These are phyloP conservation scores for Xylariaceae sp. DNA, from an alignment of 2,329 filamentous ascomycete genomes.

Conservation along the genomic window DNA sequence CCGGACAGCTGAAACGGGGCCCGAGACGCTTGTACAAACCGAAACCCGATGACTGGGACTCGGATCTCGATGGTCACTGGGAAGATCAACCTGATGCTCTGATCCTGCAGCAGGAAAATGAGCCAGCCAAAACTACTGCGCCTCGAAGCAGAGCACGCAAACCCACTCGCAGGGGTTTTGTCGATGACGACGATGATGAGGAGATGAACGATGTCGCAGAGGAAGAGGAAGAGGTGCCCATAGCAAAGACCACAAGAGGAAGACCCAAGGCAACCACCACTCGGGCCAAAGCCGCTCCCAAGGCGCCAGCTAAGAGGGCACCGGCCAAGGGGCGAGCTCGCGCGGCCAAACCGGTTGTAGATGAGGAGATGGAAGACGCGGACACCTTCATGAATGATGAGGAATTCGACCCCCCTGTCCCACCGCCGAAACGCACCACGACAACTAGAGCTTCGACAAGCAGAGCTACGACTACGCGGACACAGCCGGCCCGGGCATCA, in stretches of 20 bases:
- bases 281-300: constrained; percentile 35
- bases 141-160: constrained; percentile 33
- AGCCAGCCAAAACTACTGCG: constrained; percentile 18
- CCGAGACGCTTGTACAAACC: constrained; percentile 61
- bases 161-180: constrained; percentile 30
- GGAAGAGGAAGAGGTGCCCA: constrained; percentile 47
- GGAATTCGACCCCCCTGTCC: constrained; percentile 36
- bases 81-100: constrained; percentile 68
- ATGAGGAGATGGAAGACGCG: constrained; percentile 39
- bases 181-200: constrained; percentile 46
- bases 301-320: constrained; percentile 41
- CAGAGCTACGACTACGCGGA: constrained; percentile 30
- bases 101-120: constrained; percentile 24
- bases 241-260: constrained; percentile 23
- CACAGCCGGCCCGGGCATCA: constrained; percentile 26
- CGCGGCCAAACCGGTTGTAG: constrained; percentile 36
- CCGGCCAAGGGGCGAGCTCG: constrained; percentile 40
- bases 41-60: constrained; percentile 78
- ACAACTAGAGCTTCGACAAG: constrained; percentile 26
- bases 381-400: constrained; percentile 52
- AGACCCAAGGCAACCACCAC: constrained; percentile 34
- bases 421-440: constrained; percentile 35
- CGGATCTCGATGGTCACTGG: constrained; percentile 84
- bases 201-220: constrained; percentile 44
- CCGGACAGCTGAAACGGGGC: constrained; percentile 52